A percentile compares a stretch with the other conserved stretches of the same genome.
These are phyloP conservation scores for Xeromyces bisporus DNA, from an alignment of 495 filamentous ascomycete genomes.

Conservation along the genomic window DNA sequence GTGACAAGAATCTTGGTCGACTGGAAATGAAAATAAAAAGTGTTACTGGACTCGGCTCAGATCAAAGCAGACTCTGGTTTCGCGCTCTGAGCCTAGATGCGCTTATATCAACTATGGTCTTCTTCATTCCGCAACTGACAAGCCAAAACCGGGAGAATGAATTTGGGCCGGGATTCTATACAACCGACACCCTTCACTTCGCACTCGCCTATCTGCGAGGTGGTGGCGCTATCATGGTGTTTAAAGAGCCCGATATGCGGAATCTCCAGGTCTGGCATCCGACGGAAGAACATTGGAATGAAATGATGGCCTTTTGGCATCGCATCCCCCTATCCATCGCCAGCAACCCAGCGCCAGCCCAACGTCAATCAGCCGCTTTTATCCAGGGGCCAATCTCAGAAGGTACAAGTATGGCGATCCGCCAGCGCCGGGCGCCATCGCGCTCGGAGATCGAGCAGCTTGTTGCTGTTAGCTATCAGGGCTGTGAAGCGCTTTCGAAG, in stretches of 20 bases:
- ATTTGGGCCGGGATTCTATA: slow-evolving; percentile 5
- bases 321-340: background rate
- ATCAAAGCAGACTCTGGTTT: too few species aligned
- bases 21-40: too few species aligned
- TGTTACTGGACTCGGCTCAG: too few species aligned
- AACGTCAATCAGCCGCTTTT: background rate
- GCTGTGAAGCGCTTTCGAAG: background rate
- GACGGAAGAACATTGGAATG: slow-evolving; percentile 2
- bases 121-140: too few species aligned
- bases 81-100: too few species aligned
- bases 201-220: background rate
- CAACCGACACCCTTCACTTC: slow-evolving; percentile 1
- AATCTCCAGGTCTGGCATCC: slow-evolving; percentile 3
- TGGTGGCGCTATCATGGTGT: slow-evolving; percentile 4
- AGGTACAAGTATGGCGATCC: background rate
- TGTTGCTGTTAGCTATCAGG: background rate
- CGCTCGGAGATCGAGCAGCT: background rate
- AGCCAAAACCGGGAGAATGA: too few species aligned
- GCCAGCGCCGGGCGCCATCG: background rate
- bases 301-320: background rate
- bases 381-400: background rate
- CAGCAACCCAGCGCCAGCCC: background rate
- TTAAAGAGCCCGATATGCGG: slow-evolving; percentile 2
- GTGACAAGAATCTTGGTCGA: too few species aligned
- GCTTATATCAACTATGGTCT: too few species aligned